Percentiles rank a stretch among this genome's conserved stretches.
phyloP scores from a whole-genome alignment of 148 eudicot genomes.

The Linanthus parryae region DNA sequence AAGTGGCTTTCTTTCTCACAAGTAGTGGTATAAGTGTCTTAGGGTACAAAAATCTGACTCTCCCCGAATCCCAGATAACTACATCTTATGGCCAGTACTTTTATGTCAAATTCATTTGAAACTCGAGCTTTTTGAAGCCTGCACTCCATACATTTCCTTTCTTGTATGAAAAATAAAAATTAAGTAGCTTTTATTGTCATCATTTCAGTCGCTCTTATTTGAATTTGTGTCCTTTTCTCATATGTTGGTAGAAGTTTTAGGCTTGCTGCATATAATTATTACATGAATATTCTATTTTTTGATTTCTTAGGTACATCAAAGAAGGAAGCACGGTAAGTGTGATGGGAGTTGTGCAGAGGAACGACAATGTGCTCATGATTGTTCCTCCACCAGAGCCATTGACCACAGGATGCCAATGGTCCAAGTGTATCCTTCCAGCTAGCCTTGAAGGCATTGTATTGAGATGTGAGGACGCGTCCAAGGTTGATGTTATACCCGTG shows the following conservation, averaged over 20 bases:
- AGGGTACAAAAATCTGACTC: no score
- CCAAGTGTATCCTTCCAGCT: constrained; percentile 79
- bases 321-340: constrained; percentile 98
- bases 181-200: background rate
- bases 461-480: constrained; percentile 93
- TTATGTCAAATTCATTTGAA: no score
- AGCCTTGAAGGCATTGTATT: constrained; percentile 80
- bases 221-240: background rate
- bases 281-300: background rate
- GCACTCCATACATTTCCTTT: no score
- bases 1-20: no score
- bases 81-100: no score
- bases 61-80: no score
- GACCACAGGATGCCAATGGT: constrained; percentile 95
- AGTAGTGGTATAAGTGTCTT: no score
- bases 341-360: constrained; percentile 89
- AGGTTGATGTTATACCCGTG: constrained; percentile 84
- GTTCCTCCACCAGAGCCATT: constrained; percentile 81
- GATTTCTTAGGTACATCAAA: constrained; percentile 62
- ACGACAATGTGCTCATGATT: constrained; percentile 90
- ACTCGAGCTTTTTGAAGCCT: no score
- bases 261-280: background rate
- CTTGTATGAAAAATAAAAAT: no score
- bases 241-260: no score
- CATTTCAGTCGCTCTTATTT: background rate